phyloP scores from a whole-genome alignment of 306 rosid species.

The Quillaja saponaria region DNA sequence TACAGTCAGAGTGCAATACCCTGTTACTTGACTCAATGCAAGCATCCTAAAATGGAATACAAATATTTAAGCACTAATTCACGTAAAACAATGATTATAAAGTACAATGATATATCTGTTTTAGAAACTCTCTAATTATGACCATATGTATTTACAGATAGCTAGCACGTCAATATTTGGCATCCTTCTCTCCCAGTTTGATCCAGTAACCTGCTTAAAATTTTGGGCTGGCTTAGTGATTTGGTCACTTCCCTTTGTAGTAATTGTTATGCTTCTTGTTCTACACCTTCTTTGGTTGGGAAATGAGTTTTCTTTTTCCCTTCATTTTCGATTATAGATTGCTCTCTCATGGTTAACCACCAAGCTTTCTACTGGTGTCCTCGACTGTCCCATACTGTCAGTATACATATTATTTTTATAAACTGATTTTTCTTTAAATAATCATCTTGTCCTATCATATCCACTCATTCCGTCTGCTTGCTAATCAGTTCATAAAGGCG shows the following conservation, averaged over 20 bases:
- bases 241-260: conserved; percentile 74
- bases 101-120: conserved; percentile 21
- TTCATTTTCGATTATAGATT: conserved; percentile 50
- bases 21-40: neutral
- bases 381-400: conserved; percentile 64
- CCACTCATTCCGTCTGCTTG: conserved; percentile 34
- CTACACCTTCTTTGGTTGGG: conserved; percentile 22
- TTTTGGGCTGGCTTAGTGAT: conserved; percentile 71
- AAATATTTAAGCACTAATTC: neutral
- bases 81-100: too few species aligned
- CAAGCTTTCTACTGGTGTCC: conserved; percentile 92
- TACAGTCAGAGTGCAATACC: conserved; percentile 17
- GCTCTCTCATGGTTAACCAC: conserved; percentile 70
- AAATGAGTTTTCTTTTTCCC: conserved; percentile 17
- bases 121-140: conserved; percentile 4
- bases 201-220: conserved; percentile 86
- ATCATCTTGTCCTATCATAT: conserved; percentile 7
- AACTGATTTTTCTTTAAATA: conserved; percentile 10
- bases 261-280: conserved; percentile 46
- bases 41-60: conserved; percentile 1
- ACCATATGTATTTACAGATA: conserved; percentile 54
- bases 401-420: conserved; percentile 52
- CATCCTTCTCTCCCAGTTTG: conserved; percentile 76
- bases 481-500: conserved; percentile 64
- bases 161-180: conserved; percentile 87